Evolutionary conservation across 164 flowering plant genomes (phyloP), one percentile per base, ranked within the genome.

Genomic region (Sextonia rubra): DNA sequence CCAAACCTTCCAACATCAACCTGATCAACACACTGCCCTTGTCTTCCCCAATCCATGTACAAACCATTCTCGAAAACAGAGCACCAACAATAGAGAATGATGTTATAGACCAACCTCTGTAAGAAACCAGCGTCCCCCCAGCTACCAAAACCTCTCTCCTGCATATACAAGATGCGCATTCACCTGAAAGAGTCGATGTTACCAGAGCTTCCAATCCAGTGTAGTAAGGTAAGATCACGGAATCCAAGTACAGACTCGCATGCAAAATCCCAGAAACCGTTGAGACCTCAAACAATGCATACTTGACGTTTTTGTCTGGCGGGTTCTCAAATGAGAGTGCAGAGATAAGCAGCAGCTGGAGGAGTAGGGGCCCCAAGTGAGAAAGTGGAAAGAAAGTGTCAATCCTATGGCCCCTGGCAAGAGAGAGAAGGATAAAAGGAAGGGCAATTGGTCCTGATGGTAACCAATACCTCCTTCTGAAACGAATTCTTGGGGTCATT

Each of bases 381-480:
- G 58, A 75, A 15, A 86, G 66, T 7, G 87, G 86, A 64, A 85
- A 81, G 11, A 83, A 2, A 32, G 84, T 74, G 77, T 84, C 79
- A 67, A 87, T 81, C 24, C 83, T 58, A 14, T 73, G 76, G 63
- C 90, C 90, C 30, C 81, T 84, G 22, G 90, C 90, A 2, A 85
- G 75, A 63, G 69, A 77, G 0, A 87, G 52, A 61, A 87, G 58
- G 58, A 52, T 20, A 5, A 52, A 52, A 0, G 87, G 86, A 37
- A 87, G 88, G 25, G 71, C 74, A 63, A 87, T 14, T 17, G 90
- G 90, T 47, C 90, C 87, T 12, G 88, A 85, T 12, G 90, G 88
- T n/a, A 85, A 69, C 73, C 85, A 77, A 67, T 44, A 84, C 61
- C 83, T 75, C 69, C 58, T 52, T 3, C n/a, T 15, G 58, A 20